Percentiles rank a stretch among this genome's conserved stretches.
These are phyloP conservation scores for Collybia sp. DNA, from an alignment of 768 basidiomycete genomes.

Conservation along the genomic window DNA sequence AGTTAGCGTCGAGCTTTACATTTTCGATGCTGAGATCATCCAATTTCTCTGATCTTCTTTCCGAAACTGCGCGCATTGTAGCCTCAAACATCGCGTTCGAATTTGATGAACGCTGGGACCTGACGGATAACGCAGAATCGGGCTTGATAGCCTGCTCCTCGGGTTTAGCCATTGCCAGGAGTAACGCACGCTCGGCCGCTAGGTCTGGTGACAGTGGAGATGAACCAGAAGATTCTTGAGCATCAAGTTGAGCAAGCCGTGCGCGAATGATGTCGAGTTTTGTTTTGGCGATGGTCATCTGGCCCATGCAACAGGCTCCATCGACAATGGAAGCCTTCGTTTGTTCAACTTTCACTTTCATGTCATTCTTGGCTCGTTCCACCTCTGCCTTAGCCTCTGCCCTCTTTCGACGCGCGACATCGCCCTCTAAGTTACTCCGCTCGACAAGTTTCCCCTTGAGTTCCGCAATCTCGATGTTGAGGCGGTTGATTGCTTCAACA, in stretches of 20 bases:
- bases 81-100: slow-evolving; percentile 81
- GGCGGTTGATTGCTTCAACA: slow-evolving; percentile 88
- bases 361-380: slow-evolving; percentile 68
- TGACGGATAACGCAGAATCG: slow-evolving; percentile 51
- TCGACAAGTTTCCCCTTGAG: slow-evolving; percentile 84
- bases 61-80: slow-evolving; percentile 77
- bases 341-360: slow-evolving; percentile 68
- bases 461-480: slow-evolving; percentile 78
- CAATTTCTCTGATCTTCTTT: slow-evolving; percentile 73
- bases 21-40: slow-evolving; percentile 69
- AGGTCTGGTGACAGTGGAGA: slow-evolving; percentile 46
- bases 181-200: slow-evolving; percentile 68
- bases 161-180: slow-evolving; percentile 60
- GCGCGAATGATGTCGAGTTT: slow-evolving; percentile 61
- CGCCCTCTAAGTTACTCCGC: slow-evolving; percentile 57
- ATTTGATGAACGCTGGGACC: slow-evolving; percentile 67
- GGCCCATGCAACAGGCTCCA: slow-evolving; percentile 70
- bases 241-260: slow-evolving; percentile 56
- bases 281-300: slow-evolving; percentile 62
- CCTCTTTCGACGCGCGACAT: slow-evolving; percentile 61
- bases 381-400: slow-evolving; percentile 71
- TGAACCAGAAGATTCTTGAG: slow-evolving; percentile 29
- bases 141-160: slow-evolving; percentile 66
- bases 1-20: slow-evolving; percentile 64
- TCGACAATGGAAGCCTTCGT: slow-evolving; percentile 68